Evolutionary conservation across 192 early-diverging fungal species (phyloP).

Genomic region (Chytriomyces confervae): DNA sequence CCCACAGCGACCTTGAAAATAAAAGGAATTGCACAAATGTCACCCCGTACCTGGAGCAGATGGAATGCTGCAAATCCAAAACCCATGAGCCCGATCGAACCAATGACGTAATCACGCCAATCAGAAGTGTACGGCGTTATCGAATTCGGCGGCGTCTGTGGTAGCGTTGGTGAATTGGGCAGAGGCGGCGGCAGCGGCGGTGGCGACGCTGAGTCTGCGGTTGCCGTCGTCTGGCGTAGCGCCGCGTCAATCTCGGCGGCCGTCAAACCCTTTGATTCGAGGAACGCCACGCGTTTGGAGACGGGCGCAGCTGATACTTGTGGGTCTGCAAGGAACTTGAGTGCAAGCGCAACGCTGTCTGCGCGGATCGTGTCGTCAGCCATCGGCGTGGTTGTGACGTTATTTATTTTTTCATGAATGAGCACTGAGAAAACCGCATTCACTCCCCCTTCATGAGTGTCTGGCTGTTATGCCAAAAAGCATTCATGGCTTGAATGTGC

Average conservation of each 20-base stretch:
- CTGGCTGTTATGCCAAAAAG: too few relatives aligned
- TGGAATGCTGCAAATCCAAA: conserved; percentile 83
- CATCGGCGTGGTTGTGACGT: not conserved
- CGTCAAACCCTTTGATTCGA: conserved; percentile 94
- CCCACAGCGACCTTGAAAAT: not conserved
- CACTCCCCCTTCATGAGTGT: too few relatives aligned
- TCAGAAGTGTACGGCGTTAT: conserved; percentile 56
- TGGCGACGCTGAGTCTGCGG: not conserved
- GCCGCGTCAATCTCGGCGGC: conserved; percentile 92
- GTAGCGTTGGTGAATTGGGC: not conserved
- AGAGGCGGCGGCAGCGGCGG: conserved; percentile 6
- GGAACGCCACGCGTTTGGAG: conserved; percentile 90
- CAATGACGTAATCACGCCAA: conserved; percentile 96
- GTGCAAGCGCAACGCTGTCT: conserved; percentile 61
- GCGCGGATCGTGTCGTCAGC: not conserved
- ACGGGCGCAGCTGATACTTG: conserved; percentile 90
- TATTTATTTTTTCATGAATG: too few relatives aligned
- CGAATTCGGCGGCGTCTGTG: too few relatives aligned
- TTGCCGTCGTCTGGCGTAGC: conserved; percentile 1
- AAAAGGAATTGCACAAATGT: not conserved
- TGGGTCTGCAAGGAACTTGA: conserved; percentile 91
- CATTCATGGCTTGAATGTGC: too few relatives aligned
- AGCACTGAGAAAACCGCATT: too few relatives aligned
- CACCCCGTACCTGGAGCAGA: conserved; percentile 68
- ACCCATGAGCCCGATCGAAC: conserved; percentile 83